Conservation (phyloP, 2,329 filamentous ascomycete species). For the Lachnellula arida region DNA sequence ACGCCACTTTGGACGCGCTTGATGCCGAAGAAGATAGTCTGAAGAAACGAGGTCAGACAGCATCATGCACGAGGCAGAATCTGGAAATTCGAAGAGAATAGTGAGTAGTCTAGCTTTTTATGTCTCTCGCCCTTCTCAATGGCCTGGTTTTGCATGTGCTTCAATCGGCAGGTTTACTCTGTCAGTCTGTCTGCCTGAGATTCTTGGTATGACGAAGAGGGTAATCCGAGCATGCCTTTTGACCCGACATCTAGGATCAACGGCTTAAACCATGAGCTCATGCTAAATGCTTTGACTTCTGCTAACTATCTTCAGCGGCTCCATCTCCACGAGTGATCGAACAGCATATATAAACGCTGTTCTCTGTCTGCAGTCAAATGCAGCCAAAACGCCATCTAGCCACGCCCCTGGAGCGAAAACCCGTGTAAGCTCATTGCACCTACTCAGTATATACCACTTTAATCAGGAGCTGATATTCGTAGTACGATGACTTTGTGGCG, state of each 20-base stretch:
- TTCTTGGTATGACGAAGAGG: background rate
- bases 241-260: too few relatives aligned
- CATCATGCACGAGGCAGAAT: background rate
- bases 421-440: slow-evolving; percentile 18
- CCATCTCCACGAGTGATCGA: background rate
- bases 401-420: slow-evolving; percentile 30
- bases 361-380: slow-evolving; percentile 31
- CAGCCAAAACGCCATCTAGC: slow-evolving; percentile 19
- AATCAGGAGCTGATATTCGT: background rate
- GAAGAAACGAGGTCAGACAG: background rate
- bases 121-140: background rate
- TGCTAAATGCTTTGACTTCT: too few relatives aligned
- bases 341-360: slow-evolving; percentile 33
- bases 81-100: background rate
- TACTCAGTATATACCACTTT: too few relatives aligned
- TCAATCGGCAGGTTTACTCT: background rate
- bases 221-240: too few relatives aligned
- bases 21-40: background rate
- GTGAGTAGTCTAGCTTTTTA: background rate
- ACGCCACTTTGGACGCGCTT: background rate
- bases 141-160: background rate
- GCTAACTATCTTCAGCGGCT: background rate
- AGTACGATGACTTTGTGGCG: slow-evolving; percentile 34
- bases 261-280: too few relatives aligned
- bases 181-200: background rate